Evolutionary conservation across 768 basidiomycete genomes (phyloP).

Genomic region (Pholiota conissans): DNA sequence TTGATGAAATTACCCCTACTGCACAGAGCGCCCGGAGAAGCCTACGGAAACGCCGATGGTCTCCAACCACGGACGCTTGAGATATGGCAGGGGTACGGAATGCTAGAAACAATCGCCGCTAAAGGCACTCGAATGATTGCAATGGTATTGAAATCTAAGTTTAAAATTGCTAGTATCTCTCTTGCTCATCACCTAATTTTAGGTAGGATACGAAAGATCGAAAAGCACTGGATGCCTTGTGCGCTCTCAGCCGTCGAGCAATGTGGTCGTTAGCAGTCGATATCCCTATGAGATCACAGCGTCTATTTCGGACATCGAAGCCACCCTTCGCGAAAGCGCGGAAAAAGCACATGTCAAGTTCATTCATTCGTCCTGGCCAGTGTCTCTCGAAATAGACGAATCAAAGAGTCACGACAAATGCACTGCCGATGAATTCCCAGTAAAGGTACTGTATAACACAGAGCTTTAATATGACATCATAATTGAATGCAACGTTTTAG

Average conservation of each 20-base stretch:
- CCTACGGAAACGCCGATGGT: constrained; percentile 11
- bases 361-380: constrained; percentile 3
- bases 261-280: constrained; percentile 4
- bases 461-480: too few species aligned
- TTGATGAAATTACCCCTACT: too few species aligned
- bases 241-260: constrained; percentile 2
- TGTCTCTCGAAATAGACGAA: not conserved
- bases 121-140: constrained; percentile 8
- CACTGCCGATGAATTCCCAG: not conserved
- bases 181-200: too few species aligned
- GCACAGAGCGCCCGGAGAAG: not conserved
- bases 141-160: not conserved
- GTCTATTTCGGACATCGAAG: constrained; percentile 6
- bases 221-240: not conserved
- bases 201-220: constrained; percentile 7
- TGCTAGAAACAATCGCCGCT: constrained; percentile 1
- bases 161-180: too few species aligned
- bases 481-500: too few species aligned
- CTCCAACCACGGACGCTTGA: constrained; percentile 8
- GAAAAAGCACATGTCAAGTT: constrained; percentile 3
- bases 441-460: not conserved
- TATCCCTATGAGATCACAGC: constrained; percentile 10
- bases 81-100: constrained; percentile 10
- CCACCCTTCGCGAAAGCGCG: constrained; percentile 6
- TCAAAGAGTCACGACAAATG: not conserved